Evolutionary conservation across 352 stramenopile species (phyloP).

Genomic region (Globisporangium camurandrum): DNA sequence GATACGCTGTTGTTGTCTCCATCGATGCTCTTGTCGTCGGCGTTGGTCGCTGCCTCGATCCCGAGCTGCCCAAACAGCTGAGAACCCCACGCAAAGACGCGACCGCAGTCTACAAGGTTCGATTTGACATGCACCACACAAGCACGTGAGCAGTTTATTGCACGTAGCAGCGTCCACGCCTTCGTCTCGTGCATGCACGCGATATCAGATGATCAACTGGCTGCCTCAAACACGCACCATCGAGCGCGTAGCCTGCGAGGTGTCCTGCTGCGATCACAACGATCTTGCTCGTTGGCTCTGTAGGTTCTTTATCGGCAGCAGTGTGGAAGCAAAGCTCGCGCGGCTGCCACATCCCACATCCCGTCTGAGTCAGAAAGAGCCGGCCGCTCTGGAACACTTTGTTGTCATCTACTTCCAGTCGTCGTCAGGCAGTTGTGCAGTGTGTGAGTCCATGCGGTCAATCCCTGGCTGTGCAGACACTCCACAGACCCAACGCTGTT

Average conservation of each 20-base stretch:
- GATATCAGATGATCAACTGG: too few relatives aligned
- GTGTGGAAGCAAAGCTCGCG: constrained; percentile 18
- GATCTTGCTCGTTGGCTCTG: constrained; percentile 15
- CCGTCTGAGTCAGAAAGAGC: constrained; percentile 47
- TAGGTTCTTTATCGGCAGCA: not conserved
- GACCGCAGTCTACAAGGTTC: constrained; percentile 23
- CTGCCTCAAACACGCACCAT: constrained; percentile 18
- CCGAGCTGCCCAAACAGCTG: constrained; percentile 53
- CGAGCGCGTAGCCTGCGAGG: constrained; percentile 47
- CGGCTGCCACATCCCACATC: constrained; percentile 43
- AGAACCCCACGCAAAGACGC: constrained; percentile 51
- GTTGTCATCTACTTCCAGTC: constrained; percentile 17
- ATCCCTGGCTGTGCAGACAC: not conserved
- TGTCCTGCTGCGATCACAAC: constrained; percentile 39
- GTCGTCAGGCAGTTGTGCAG: too few relatives aligned
- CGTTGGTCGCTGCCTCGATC: constrained; percentile 7
- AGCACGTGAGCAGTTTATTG: too few relatives aligned
- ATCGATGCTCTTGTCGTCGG: constrained; percentile 3
- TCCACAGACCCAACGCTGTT: too few relatives aligned
- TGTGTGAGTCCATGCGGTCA: constrained; percentile 1
- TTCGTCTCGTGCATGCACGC: too few relatives aligned
- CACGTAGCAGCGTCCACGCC: too few relatives aligned
- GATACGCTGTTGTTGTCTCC: not conserved
- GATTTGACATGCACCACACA: too few relatives aligned
- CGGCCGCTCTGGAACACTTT: constrained; percentile 41